These are phyloP conservation scores for Pseudogymnoascus sp. DNA, from an alignment of 2,329 filamentous ascomycete species.

Conservation along the genomic window DNA sequence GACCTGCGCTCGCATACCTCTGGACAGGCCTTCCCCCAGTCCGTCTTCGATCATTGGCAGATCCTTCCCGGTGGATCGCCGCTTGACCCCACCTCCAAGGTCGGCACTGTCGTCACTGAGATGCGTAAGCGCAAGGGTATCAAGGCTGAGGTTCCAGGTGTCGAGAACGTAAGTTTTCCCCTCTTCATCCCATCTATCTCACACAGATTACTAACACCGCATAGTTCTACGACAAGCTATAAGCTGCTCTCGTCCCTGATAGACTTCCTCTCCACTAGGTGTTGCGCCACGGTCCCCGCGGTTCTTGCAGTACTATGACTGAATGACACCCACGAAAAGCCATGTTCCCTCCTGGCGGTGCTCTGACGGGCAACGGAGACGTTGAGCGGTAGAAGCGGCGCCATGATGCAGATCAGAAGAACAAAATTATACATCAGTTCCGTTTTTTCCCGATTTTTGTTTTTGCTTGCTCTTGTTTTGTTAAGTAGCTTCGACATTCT, in stretches of 20 bases:
- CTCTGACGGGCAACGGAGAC: constrained; percentile 2
- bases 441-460: constrained; percentile 5
- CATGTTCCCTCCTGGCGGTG: constrained; percentile 1
- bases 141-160: constrained; percentile 88
- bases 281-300: constrained; percentile 10
- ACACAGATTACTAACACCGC: constrained; percentile 33
- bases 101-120: constrained; percentile 71
- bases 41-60: constrained; percentile 99
- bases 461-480: constrained; percentile 7
- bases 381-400: constrained; percentile 6
- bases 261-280: constrained; percentile 23
- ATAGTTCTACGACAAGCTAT: constrained; percentile 99
- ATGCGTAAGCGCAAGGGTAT: constrained; percentile 99
- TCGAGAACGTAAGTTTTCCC: constrained; percentile 76
- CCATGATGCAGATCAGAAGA: background rate
- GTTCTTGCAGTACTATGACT: constrained; percentile 9
- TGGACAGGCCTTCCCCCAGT: constrained; percentile 98
- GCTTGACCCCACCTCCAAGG: constrained; percentile 73
- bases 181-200: background rate
- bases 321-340: constrained; percentile 8
- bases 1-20: constrained; percentile 90
- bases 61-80: constrained; percentile 88
- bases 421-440: constrained; percentile 8
- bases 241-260: constrained; percentile 36
- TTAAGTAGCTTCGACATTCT: constrained; percentile 8